Base-by-base conservation (phyloP, 495 filamentous ascomycete genomes). In the Terfezia claveryi region DNA sequence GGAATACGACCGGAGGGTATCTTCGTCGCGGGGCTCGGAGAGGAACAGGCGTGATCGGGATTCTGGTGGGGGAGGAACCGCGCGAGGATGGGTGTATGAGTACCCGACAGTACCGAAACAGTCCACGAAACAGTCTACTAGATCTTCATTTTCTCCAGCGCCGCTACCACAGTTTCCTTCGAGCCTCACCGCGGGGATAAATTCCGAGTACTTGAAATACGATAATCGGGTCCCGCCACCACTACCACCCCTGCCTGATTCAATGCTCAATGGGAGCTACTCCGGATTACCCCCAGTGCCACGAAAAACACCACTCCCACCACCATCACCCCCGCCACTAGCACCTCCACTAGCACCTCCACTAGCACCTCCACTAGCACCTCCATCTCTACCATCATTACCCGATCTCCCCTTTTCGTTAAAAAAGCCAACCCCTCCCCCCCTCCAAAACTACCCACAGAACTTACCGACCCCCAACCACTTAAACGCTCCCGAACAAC, bases 401-500 rank as follows among this genome's bases (percentile, higher is more conserved):
- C 64, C 66, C 2, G 20, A 53, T 61, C 36, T 56, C 57, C 50
- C 68, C 67, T 36, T 61, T 60, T 17, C 68, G 68, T 23, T 50
- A 68, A n/a, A 58, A 58, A 50, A 52, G 38, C 60, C 66, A 52
- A 55, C 49, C 10, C 66, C 68, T 16, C 36, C 53, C n/a, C 57
- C 60, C 75, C 55, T 37, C 68, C 46, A 54, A 68, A 60, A 68
- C 64, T 36, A 67, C 72, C 20, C 71, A 68, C 57, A 52, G 58
- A 17, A 60, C 59, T 5, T 61, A 70, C n/a, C 64, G 59, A 10
- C 23, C 59, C 2, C 9, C 59, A 27, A 46, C 59, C 56, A 41
- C 41, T 46, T 1, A 46, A 46, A 20, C 41, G 41, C 11, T 36
- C 58, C 7, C 52, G 60, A 49, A 4, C 71, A 20, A 32, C 27